Evolutionary conservation across 257 asterid species (phyloP), one percentile per base, ranked within the genome.

Genomic region (Petunia secreta): DNA sequence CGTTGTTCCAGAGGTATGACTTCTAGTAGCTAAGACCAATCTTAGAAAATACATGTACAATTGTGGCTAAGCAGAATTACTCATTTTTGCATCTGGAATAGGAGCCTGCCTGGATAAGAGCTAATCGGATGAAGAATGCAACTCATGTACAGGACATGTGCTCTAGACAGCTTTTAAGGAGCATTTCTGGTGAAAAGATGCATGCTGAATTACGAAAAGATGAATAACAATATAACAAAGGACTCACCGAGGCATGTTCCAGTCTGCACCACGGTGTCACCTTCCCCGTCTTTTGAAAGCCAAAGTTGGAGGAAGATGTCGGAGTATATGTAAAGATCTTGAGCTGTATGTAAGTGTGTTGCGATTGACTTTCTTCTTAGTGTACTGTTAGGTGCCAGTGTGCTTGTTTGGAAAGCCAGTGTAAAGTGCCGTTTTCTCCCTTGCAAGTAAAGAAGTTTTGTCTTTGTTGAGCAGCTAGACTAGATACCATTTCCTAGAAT

Each of bases 41-140:
- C 25, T 64, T 38, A 36, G 53, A 5, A 15, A 77, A 52, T 43
- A 16, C 48, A 66, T 8, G 3, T 14, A 62, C 16, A 55, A 10
- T 8, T 16, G 11, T 63, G 46, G 14, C 54, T 76, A 74, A 64
- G 71, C 36, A 11, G 55, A 39, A 43, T 37, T 44, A 46, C 13
- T 63, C 65, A 59, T 74, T 25, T 54, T 36, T 39, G 13, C 62
- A 50, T 52, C 44, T 73, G 34, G 46, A 71, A 50, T 50, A 93
- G 99, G 98, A 95, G 83, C 98, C 99, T 0, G 97, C 91, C 39
- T 93, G 98, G 98, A 98, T 95, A 10, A 90, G 83, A 82, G 97
- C 97, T 37, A 87, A 88, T 59, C 89, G 99, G 43, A 86, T 85
- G 93, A 87, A 92, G 82, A 89, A 94, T 50, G 97, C 91, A 2